These are phyloP conservation scores for Melanomma pulvis-pyrius DNA, from an alignment of 495 filamentous ascomycete species.

Conservation along the genomic window DNA sequence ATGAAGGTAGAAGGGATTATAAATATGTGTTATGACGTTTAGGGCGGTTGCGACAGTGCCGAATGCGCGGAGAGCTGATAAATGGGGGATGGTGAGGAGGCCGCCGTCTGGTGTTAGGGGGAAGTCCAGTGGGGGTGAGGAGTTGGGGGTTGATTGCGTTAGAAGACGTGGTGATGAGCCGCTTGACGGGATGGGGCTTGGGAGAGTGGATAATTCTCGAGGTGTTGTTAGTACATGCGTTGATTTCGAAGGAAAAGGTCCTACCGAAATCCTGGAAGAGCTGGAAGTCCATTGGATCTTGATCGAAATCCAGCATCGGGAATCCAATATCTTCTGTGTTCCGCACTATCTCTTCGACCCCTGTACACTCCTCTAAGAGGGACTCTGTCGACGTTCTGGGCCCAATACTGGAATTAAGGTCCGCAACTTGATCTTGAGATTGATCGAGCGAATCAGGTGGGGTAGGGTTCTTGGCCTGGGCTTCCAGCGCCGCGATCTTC, in stretches of 20 bases:
- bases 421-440: background rate
- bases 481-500: slow-evolving; percentile 33
- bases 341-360: slow-evolving; percentile 13
- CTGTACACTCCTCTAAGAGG: background rate
- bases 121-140: slow-evolving; percentile 17
- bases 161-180: background rate
- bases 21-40: slow-evolving; percentile 16
- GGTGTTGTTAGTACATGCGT: background rate
- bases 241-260: background rate
- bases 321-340: slow-evolving; percentile 3
- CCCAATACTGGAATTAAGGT: slow-evolving; percentile 1
- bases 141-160: background rate
- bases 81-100: slow-evolving; percentile 19
- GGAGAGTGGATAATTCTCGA: background rate
- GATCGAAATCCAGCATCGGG: slow-evolving; percentile 14
- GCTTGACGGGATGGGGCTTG: background rate
- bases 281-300: slow-evolving; percentile 15
- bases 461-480: slow-evolving; percentile 12
- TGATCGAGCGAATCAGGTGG: slow-evolving; percentile 1
- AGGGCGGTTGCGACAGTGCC: slow-evolving; percentile 29
- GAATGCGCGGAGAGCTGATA: slow-evolving; percentile 19
- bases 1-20: slow-evolving; percentile 24
- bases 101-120: slow-evolving; percentile 20
- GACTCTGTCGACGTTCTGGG: background rate
- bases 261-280: slow-evolving; percentile 25